Percentiles rank a stretch among this genome's conserved stretches.
Conservation (phyloP, 1,284 basidiomycete genomes). For the Inonotus hispidus region DNA sequence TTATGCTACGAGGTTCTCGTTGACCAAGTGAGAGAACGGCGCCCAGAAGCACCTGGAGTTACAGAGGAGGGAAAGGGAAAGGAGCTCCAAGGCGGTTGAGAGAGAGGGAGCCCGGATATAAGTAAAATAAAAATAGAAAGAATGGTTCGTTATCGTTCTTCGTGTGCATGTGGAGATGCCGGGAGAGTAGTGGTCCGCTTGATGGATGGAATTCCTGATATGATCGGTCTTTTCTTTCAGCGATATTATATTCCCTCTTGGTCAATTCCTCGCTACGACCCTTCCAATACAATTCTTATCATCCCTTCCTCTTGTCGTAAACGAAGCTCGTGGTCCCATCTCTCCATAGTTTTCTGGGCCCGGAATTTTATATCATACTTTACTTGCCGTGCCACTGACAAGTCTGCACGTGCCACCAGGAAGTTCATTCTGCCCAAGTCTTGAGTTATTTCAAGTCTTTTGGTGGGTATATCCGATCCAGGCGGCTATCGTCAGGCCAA, state of each 20-base stretch:
- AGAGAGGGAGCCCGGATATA: not conserved
- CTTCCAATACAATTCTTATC: not conserved
- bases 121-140: not conserved
- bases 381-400: no score
- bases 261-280: not conserved
- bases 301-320: no score
- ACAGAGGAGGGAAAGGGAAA: not conserved
- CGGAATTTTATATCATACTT: no score
- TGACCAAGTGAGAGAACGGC: not conserved
- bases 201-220: no score
- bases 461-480: not conserved
- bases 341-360: no score
- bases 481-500: not conserved
- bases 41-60: not conserved
- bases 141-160: not conserved
- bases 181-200: not conserved
- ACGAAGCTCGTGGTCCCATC: no score
- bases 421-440: not conserved
- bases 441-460: not conserved
- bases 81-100: not conserved
- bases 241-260: not conserved
- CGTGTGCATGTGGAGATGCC: not conserved
- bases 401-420: not conserved
- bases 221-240: not conserved
- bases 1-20: not conserved